Percentiles rank a stretch among this genome's conserved stretches.
phyloP scores from a whole-genome alignment of 2,329 filamentous ascomycete genomes.

The Emergomyces pasteurianus region DNA sequence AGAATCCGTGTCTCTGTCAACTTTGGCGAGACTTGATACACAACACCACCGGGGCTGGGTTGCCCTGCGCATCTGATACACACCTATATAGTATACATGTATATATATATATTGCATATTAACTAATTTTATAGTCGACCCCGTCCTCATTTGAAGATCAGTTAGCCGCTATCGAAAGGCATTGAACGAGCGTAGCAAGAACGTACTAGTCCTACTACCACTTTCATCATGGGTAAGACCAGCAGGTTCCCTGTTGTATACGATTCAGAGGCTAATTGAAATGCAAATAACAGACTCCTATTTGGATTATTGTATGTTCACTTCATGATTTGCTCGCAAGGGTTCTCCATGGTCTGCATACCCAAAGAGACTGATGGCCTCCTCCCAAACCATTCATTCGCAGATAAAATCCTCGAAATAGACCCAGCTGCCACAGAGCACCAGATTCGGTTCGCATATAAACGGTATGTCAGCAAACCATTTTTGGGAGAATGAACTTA shows the following conservation, averaged over 20 bases:
- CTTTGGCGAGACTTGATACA: too few relatives aligned
- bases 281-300: constrained; percentile 26
- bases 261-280: not conserved
- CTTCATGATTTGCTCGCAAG: not conserved
- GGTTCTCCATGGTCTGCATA: not conserved
- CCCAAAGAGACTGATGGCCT: not conserved
- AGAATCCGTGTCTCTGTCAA: too few relatives aligned
- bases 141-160: too few relatives aligned
- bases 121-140: too few relatives aligned
- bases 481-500: too few relatives aligned
- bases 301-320: constrained; percentile 47
- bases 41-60: not conserved
- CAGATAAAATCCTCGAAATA: constrained; percentile 65
- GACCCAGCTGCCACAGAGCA: constrained; percentile 61
- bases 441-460: constrained; percentile 90
- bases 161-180: too few relatives aligned
- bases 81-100: too few relatives aligned
- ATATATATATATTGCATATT: too few relatives aligned
- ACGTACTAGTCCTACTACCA: not conserved
- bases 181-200: not conserved
- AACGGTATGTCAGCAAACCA: constrained; percentile 46
- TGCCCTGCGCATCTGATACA: too few relatives aligned
- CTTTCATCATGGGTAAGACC: not conserved
- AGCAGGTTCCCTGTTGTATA: not conserved
- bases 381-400: constrained; percentile 4